A percentile compares a stretch with the other conserved stretches of the same genome.
These are phyloP conservation scores for Nicotiana paniculata DNA, from an alignment of 257 asterid species.

Conservation along the genomic window DNA sequence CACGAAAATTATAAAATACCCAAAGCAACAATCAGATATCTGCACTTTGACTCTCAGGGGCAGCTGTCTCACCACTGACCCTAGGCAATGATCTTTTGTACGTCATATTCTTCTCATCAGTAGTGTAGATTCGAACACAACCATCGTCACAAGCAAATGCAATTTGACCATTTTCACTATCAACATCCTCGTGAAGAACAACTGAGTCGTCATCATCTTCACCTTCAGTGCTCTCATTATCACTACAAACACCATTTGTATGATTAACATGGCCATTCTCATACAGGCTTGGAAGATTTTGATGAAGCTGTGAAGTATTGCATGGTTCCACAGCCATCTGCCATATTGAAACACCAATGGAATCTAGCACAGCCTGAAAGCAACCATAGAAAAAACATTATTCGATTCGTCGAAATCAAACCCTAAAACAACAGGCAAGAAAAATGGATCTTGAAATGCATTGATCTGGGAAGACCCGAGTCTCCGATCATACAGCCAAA, in stretches of 20 bases:
- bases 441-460: not conserved
- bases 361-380: conserved; percentile 70
- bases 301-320: conserved; percentile 12
- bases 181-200: conserved; percentile 35
- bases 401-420: not conserved
- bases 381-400: conserved; percentile 8
- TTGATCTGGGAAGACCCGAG: not conserved
- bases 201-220: conserved; percentile 41
- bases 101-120: conserved; percentile 35
- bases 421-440: not conserved
- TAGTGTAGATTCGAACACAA: conserved; percentile 60
- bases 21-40: not conserved
- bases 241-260: conserved; percentile 29
- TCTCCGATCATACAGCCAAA: not conserved
- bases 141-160: conserved; percentile 95
- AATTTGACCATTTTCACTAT: conserved; percentile 26
- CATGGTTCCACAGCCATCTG: conserved; percentile 81
- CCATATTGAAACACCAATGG: conserved; percentile 78
- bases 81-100: conserved; percentile 58
- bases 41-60: not conserved
- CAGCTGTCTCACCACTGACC: conserved; percentile 80
- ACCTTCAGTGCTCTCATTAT: conserved; percentile 35
- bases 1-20: not conserved
- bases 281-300: conserved; percentile 13
- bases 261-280: conserved; percentile 51